A percentile compares a stretch with the other conserved stretches of the same genome.
phyloP scores from a whole-genome alignment of 2,329 filamentous ascomycete species.

The Fusarium oligoseptatum region DNA sequence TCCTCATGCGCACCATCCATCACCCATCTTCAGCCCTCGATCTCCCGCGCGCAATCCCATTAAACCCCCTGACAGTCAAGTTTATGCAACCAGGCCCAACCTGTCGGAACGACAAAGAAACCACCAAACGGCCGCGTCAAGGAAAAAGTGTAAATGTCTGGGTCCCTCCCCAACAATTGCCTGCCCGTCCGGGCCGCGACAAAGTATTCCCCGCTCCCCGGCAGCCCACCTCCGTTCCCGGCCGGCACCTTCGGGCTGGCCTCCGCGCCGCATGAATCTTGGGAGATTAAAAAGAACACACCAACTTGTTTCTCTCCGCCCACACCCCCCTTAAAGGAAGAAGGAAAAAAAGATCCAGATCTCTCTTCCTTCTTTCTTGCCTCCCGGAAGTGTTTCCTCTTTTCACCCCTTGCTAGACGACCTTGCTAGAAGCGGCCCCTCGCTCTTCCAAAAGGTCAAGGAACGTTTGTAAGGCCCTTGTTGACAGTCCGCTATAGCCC shows the following conservation, averaged over 20 bases:
- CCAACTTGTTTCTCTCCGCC: constrained; percentile 20
- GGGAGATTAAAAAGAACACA: constrained; percentile 40
- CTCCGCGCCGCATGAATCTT: constrained; percentile 44
- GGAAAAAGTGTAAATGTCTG: background rate
- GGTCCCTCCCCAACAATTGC: background rate
- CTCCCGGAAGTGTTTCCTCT: constrained; percentile 17
- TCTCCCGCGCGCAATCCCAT: background rate
- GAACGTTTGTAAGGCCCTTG: constrained; percentile 23
- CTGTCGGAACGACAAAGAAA: background rate
- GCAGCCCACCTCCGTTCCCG: constrained; percentile 19
- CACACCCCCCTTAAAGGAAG: background rate
- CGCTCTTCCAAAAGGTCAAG: constrained; percentile 10
- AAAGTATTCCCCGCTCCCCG: constrained; percentile 20
- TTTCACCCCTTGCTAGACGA: background rate
- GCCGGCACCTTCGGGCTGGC: constrained; percentile 18
- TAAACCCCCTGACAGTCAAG: background rate
- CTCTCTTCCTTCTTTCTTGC: constrained; percentile 2
- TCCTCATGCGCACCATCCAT: background rate
- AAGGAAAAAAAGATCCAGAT: constrained; percentile 22
- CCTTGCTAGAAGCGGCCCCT: background rate
- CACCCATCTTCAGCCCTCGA: constrained; percentile 6
- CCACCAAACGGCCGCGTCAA: background rate
- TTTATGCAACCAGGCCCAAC: background rate
- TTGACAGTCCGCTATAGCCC: constrained; percentile 6
- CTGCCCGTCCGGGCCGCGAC: background rate